Conservation (phyloP, 116 monocot genomes). For the Phalaenopsis hybrid region DNA sequence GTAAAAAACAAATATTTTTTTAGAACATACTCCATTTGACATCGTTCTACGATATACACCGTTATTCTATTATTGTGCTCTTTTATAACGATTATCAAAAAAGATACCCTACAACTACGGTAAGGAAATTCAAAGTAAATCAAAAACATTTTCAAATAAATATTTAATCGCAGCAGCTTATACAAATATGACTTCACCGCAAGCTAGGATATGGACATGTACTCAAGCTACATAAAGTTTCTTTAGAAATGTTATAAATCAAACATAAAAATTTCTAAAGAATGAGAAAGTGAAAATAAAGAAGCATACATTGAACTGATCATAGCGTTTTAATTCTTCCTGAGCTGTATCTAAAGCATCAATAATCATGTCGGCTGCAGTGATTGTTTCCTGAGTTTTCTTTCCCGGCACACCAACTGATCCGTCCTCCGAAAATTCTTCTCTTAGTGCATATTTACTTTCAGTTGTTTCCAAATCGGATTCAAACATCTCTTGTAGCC, state of each 20-base stretch:
- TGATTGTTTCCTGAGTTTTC: slow-evolving; percentile 72
- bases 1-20: not conserved
- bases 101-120: not conserved
- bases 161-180: not conserved
- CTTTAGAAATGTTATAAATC: not conserved
- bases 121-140: not conserved
- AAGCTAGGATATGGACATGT: not conserved
- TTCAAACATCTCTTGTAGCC: slow-evolving; percentile 74
- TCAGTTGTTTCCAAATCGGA: slow-evolving; percentile 61
- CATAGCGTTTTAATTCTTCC: slow-evolving; percentile 59
- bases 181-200: not conserved
- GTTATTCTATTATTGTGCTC: not conserved
- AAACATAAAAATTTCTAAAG: not conserved
- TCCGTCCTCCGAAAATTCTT: slow-evolving; percentile 74
- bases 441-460: slow-evolving; percentile 59
- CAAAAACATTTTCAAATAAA: not conserved
- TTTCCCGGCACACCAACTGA: slow-evolving; percentile 70
- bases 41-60: not conserved
- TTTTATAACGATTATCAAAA: not conserved
- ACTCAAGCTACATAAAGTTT: not conserved
- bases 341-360: slow-evolving; percentile 87
- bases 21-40: not conserved
- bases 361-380: slow-evolving; percentile 68
- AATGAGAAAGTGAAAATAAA: slow-evolving; percentile 8
- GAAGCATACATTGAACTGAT: slow-evolving; percentile 52